These are phyloP conservation scores for Phaeophleospora eucalypticola DNA, from an alignment of 2,329 filamentous ascomycete genomes.

Conservation along the genomic window DNA sequence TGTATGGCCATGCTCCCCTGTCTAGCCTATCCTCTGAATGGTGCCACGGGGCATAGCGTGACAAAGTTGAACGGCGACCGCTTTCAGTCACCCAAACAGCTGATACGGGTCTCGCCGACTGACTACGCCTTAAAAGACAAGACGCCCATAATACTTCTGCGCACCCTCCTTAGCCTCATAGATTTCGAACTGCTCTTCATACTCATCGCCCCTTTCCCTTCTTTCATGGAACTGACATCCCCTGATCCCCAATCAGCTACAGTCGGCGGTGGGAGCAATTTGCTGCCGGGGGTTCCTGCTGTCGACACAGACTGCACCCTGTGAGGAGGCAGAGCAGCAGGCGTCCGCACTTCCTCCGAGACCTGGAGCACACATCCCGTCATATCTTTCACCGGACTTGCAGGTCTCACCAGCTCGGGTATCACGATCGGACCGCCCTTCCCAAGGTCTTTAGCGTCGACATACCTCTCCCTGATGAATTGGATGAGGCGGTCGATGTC, in stretches of 20 bases:
- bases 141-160: conserved; percentile 16
- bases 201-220: conserved; percentile 7
- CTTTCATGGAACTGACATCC: not conserved
- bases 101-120: too few species aligned
- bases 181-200: conserved; percentile 8
- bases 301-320: not conserved
- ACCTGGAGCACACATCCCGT: conserved; percentile 10
- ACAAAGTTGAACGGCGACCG: too few species aligned
- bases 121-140: too few species aligned
- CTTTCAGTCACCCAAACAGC: too few species aligned
- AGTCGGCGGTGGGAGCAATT: conserved; percentile 8
- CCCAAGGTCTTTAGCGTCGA: conserved; percentile 15
- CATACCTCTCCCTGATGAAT: conserved; percentile 23
- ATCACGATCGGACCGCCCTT: conserved; percentile 11
- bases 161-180: conserved; percentile 7
- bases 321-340: not conserved
- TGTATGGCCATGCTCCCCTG: too few species aligned
- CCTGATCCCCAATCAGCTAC: conserved; percentile 1
- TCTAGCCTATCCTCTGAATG: too few species aligned
- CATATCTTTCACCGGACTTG: conserved; percentile 3
- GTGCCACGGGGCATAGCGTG: too few species aligned
- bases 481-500: conserved; percentile 69
- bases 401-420: conserved; percentile 6
- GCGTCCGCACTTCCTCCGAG: conserved; percentile 2
- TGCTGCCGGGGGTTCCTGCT: too few species aligned